A percentile compares a stretch with the other conserved stretches of the same genome.
Conservation (phyloP, 176 grass and related monocot species). For the Secale cereale region DNA sequence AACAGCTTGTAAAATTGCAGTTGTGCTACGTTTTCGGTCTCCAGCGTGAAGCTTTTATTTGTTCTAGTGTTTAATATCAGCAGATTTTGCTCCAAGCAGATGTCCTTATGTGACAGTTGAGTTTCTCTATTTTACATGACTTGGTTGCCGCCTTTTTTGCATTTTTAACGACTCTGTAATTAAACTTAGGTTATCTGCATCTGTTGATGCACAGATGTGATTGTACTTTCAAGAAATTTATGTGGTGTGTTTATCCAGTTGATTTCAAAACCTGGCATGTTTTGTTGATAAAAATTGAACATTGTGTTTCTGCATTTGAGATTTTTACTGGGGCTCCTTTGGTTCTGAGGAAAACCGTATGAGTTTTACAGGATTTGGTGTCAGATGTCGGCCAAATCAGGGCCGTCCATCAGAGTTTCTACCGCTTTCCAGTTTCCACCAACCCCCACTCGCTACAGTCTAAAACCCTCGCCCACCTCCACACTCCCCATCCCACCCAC, state of each 20-base stretch:
- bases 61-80: neutral
- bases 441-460: neutral
- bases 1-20: neutral
- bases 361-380: no score
- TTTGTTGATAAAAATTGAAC: no score
- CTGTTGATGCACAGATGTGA: neutral
- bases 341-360: no score
- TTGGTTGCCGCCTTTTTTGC: no score
- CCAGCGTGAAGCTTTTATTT: neutral
- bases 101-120: neutral
- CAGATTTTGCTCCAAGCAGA: neutral
- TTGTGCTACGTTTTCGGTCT: neutral
- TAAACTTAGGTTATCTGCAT: neutral
- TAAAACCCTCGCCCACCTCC: conserved; percentile 15
- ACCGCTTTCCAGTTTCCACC: conserved; percentile 26
- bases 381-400: neutral
- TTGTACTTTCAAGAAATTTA: no score
- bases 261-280: no score
- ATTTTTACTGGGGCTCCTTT: no score
- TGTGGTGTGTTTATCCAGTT: no score
- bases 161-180: no score
- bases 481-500: neutral
- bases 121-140: neutral
- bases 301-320: no score
- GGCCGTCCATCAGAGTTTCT: conserved; percentile 12